Percentiles rank a stretch among this genome's conserved stretches.
These are phyloP conservation scores for Trichothecium sympodiale DNA, from an alignment of 2,329 filamentous ascomycete genomes.

Conservation along the genomic window DNA sequence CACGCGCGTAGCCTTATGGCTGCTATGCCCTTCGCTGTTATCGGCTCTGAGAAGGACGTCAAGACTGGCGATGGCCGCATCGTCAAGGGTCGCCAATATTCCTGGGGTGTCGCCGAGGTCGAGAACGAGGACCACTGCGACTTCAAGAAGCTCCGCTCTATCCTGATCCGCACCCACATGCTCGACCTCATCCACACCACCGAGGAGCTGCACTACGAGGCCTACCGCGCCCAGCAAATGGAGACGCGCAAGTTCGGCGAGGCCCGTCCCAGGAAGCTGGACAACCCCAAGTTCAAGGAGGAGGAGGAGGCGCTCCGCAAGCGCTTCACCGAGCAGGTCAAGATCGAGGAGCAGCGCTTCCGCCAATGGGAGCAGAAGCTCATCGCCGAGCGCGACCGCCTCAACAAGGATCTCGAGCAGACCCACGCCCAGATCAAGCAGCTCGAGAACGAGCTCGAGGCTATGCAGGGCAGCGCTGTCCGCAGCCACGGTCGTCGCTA, in stretches of 20 bases:
- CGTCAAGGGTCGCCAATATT: slow-evolving; percentile 97
- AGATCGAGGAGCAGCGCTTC: slow-evolving; percentile 99
- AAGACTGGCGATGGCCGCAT: slow-evolving; percentile 93
- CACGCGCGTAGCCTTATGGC: slow-evolving; percentile 91
- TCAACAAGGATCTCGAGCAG: slow-evolving; percentile 99
- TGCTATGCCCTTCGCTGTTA: slow-evolving; percentile 97
- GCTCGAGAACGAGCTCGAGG: slow-evolving; percentile 84
- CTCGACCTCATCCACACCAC: slow-evolving; percentile 99
- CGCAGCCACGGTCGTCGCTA: slow-evolving; percentile 91
- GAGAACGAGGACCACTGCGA: slow-evolving; percentile 99
- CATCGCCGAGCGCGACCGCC: slow-evolving; percentile 92
- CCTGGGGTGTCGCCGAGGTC: slow-evolving; percentile 97
- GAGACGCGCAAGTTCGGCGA: slow-evolving; percentile 99
- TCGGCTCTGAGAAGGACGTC: slow-evolving; percentile 98
- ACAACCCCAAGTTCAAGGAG: slow-evolving; percentile 99
- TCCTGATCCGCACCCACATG: slow-evolving; percentile 99
- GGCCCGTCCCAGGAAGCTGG: slow-evolving; percentile 89
- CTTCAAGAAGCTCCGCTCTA: slow-evolving; percentile 99
- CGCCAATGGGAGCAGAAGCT: slow-evolving; percentile 99
- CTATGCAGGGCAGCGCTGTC: slow-evolving; percentile 80
- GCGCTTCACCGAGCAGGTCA: slow-evolving; percentile 99
- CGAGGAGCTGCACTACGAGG: slow-evolving; percentile 98
- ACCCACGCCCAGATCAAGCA: slow-evolving; percentile 92
- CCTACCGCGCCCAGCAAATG: slow-evolving; percentile 98
- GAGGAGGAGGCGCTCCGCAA: slow-evolving; percentile 97